These are phyloP conservation scores for Cruciata laevipes DNA, from an alignment of 257 asterid species.

Conservation along the genomic window DNA sequence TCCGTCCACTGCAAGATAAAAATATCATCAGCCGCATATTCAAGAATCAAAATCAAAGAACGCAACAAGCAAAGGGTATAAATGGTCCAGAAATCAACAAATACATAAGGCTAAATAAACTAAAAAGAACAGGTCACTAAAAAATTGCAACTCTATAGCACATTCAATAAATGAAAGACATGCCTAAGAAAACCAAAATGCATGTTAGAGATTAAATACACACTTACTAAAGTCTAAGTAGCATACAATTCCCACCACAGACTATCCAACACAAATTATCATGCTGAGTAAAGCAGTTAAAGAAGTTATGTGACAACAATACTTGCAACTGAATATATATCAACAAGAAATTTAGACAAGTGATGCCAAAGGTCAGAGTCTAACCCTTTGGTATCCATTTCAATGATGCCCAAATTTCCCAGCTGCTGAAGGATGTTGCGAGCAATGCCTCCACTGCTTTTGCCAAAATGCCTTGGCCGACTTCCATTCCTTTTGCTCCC, in stretches of 20 bases:
- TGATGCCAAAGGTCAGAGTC: conserved; percentile 9
- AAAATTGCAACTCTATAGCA: background rate
- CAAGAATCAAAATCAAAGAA: no score
- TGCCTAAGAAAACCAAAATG: no score
- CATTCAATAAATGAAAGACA: no score
- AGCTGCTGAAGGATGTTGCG: conserved; percentile 66
- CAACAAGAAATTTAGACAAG: background rate
- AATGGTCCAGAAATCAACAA: background rate
- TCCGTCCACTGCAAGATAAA: conserved; percentile 55
- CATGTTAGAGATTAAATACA: no score
- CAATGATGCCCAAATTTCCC: conserved; percentile 49
- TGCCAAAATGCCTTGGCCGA: conserved; percentile 58
- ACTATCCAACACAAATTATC: background rate
- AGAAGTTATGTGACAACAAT: background rate
- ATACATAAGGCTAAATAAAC: background rate
- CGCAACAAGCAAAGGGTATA: background rate
- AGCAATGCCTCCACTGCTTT: conserved; percentile 60
- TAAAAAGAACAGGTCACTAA: background rate
- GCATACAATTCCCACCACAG: background rate
- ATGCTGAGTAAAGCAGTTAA: background rate
- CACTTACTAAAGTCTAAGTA: background rate
- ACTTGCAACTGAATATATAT: no score
- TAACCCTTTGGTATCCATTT: conserved; percentile 52
- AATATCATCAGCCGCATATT: background rate
- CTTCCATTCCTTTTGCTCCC: conserved; percentile 83